Conservation (phyloP, 2,329 filamentous ascomycete species). For the Penicillium sp. region DNA sequence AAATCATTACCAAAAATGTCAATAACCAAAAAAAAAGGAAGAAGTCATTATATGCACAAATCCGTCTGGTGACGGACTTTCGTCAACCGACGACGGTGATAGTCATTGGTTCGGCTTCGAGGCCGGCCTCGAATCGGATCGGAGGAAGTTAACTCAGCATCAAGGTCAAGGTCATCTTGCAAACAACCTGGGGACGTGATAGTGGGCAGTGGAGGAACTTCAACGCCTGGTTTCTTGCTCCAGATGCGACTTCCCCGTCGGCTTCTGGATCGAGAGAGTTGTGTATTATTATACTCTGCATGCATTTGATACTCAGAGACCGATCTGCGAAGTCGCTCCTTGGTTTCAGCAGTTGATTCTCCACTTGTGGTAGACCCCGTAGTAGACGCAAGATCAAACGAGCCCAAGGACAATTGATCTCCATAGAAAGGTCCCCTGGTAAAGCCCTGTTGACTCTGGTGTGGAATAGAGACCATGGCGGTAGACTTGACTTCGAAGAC, state of each 20-base stretch:
- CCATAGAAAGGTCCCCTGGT: constrained; percentile 12
- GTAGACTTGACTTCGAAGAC: neutral
- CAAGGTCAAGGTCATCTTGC: constrained; percentile 2
- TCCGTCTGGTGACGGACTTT: constrained; percentile 18
- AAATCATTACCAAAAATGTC: constrained; percentile 1
- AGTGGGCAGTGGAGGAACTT: constrained; percentile 23
- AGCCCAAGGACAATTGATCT: constrained; percentile 12
- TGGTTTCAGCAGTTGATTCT: neutral
- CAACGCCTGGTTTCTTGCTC: constrained; percentile 19
- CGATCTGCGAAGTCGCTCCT: constrained; percentile 12
- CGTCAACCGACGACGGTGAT: constrained; percentile 19
- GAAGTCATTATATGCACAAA: constrained; percentile 16
- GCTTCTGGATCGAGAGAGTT: constrained; percentile 19
- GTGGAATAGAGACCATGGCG: neutral
- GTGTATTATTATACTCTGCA: neutral
- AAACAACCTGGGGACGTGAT: constrained; percentile 20
- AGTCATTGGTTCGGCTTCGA: constrained; percentile 27
- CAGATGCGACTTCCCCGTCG: constrained; percentile 15
- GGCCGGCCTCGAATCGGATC: constrained; percentile 26
- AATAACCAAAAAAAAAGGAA: constrained; percentile 14
- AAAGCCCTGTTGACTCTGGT: constrained; percentile 1
- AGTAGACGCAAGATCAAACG: constrained; percentile 2
- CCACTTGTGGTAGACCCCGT: constrained; percentile 6
- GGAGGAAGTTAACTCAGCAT: neutral
- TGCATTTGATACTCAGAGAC: constrained; percentile 13